Evolutionary conservation across 1,284 basidiomycete species (phyloP).

Genomic region (Butyriboletus pseudospeciosus): DNA sequence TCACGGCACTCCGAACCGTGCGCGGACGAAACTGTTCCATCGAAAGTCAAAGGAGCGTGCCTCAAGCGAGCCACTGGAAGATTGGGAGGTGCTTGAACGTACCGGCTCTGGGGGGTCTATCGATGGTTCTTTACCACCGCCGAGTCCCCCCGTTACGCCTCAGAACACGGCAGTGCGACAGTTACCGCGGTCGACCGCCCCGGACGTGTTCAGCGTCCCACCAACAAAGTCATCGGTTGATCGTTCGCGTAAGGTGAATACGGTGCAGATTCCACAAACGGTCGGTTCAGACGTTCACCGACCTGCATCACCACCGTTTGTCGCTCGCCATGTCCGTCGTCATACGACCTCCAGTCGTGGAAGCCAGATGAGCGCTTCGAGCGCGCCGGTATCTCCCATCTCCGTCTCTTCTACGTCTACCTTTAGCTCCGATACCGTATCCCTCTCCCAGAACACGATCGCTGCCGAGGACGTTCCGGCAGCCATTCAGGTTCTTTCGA

Average conservation of each 20-base stretch:
- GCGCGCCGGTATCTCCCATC: conserved; percentile 33
- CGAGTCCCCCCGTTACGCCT: conserved; percentile 20
- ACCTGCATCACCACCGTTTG: conserved; percentile 31
- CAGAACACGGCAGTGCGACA: conserved; percentile 16
- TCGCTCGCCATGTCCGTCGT: conserved; percentile 32
- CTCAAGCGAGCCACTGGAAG: conserved; percentile 31
- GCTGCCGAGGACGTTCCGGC: conserved; percentile 16
- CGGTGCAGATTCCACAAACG: conserved; percentile 23
- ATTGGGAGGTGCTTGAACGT: conserved; percentile 32
- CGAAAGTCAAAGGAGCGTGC: conserved; percentile 34
- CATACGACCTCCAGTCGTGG: conserved; percentile 32
- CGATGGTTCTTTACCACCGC: conserved; percentile 20
- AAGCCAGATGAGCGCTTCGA: conserved; percentile 28
- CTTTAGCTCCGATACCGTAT: conserved; percentile 21
- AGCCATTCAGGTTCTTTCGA: conserved; percentile 11
- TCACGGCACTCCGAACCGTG: conserved; percentile 30
- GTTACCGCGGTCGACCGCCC: conserved; percentile 2
- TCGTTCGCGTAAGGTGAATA: conserved; percentile 25
- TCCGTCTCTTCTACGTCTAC: conserved; percentile 28
- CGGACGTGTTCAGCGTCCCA: conserved; percentile 17
- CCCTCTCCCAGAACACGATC: conserved; percentile 15
- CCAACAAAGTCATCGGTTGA: conserved; percentile 6
- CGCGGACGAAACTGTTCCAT: conserved; percentile 32
- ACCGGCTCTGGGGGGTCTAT: conserved; percentile 23
- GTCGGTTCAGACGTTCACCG: conserved; percentile 16